Conservation (phyloP, 352 stramenopile species). For the Albugo candida region DNA sequence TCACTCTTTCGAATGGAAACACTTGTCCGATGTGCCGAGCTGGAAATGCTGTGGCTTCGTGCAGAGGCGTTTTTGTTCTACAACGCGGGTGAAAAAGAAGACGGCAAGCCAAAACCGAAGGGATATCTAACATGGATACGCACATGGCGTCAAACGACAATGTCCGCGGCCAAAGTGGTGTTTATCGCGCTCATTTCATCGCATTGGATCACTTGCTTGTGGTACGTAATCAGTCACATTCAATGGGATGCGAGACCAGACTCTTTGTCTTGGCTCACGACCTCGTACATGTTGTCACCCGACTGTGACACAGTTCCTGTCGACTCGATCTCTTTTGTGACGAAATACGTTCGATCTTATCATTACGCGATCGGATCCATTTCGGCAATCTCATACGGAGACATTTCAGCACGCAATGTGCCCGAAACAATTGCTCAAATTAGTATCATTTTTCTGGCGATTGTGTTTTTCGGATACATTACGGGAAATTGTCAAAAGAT, state of each 20-base stretch:
- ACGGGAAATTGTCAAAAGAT: conserved; percentile 10
- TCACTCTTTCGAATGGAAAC: conserved; percentile 10
- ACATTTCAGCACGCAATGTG: conserved; percentile 13
- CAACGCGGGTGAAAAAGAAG: neutral
- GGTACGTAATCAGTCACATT: conserved; percentile 9
- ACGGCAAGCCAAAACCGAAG: neutral
- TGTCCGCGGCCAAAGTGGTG: conserved; percentile 10
- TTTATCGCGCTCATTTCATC: conserved; percentile 14
- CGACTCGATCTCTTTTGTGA: conserved; percentile 9
- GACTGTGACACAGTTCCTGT: conserved; percentile 3
- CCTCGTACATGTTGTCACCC: conserved; percentile 7
- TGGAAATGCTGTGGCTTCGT: conserved; percentile 14
- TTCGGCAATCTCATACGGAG: conserved; percentile 13
- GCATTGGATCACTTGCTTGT: conserved; percentile 13
- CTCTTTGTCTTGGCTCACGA: conserved; percentile 11
- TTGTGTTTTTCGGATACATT: conserved; percentile 16
- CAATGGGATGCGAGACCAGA: neutral
- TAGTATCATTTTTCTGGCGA: conserved; percentile 9
- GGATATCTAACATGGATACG: conserved; percentile 3
- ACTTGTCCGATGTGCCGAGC: conserved; percentile 13
- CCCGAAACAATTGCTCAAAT: conserved; percentile 11
- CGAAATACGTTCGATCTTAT: conserved; percentile 15
- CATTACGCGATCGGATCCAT: conserved; percentile 15
- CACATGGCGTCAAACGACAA: too few relatives aligned
- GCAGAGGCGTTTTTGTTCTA: conserved; percentile 8